A percentile compares a stretch with the other conserved stretches of the same genome.
Evolutionary conservation across 176 grass and related monocot genomes (phyloP).

Genomic region (Coix lacrymajobi): DNA sequence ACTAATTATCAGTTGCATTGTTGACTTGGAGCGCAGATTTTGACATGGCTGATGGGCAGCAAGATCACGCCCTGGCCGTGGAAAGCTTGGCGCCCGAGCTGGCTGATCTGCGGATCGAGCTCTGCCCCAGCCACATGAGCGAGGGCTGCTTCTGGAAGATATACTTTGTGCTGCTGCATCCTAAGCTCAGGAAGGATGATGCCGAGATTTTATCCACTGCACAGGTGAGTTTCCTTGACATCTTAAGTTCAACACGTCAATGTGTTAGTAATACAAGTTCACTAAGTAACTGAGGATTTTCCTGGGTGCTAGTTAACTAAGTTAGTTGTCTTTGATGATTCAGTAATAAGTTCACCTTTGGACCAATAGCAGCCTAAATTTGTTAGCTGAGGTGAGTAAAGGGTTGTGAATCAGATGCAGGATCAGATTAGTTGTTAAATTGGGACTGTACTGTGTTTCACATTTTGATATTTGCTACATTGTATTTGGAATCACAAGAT

Average conservation of each 20-base stretch:
- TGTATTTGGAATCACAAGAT: background rate
- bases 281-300: background rate
- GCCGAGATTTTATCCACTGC: constrained; percentile 53
- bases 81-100: constrained; percentile 71
- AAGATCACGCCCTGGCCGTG: constrained; percentile 68
- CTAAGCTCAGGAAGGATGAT: constrained; percentile 61
- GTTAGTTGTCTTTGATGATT: background rate
- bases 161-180: constrained; percentile 86
- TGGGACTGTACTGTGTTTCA: background rate
- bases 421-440: background rate
- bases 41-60: constrained; percentile 73
- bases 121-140: constrained; percentile 76
- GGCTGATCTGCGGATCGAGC: constrained; percentile 73
- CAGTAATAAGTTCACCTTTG: background rate
- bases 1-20: background rate
- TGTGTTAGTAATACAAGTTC: background rate
- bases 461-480: background rate
- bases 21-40: constrained; percentile 46
- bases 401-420: background rate
- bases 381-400: background rate
- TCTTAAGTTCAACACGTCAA: background rate
- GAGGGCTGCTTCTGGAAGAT: constrained; percentile 94
- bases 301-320: background rate
- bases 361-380: background rate
- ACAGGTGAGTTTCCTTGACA: constrained; percentile 50